Evolutionary conservation across 257 asterid genomes (phyloP).

Genomic region (Penstemon barbatus): DNA sequence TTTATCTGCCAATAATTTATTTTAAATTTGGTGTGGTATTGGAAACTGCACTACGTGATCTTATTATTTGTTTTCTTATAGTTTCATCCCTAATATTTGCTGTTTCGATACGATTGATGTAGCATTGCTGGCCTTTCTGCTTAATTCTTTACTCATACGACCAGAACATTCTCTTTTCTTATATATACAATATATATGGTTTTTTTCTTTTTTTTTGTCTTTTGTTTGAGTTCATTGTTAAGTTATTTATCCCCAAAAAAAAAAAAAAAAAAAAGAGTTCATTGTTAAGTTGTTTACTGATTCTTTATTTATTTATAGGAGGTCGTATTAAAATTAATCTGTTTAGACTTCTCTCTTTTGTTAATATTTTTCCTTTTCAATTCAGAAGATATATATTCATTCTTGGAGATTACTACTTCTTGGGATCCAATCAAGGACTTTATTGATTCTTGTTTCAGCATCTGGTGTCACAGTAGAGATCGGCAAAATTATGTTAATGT

Average conservation of each 20-base stretch:
- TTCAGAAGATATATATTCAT: constrained; percentile 13
- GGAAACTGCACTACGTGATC: too few species aligned
- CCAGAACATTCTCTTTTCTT: constrained; percentile 12
- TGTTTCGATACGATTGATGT: constrained; percentile 31
- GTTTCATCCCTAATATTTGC: neutral
- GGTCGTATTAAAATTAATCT: neutral
- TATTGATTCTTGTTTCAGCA: constrained; percentile 23
- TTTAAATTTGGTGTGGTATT: too few species aligned
- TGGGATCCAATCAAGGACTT: constrained; percentile 17
- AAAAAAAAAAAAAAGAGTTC: too few species aligned
- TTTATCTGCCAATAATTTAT: too few species aligned
- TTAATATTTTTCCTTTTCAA: neutral
- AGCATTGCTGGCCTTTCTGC: constrained; percentile 3
- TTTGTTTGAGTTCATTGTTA: constrained; percentile 4
- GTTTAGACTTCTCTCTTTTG: neutral
- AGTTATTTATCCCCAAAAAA: too few species aligned
- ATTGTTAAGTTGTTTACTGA: constrained; percentile 15
- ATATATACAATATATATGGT: neutral
- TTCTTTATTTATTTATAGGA: constrained; percentile 12
- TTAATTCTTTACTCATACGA: neutral
- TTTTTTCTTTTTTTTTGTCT: constrained; percentile 11
- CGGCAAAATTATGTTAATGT: constrained; percentile 34
- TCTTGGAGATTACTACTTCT: neutral
- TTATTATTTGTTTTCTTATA: neutral
- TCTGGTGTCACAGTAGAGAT: constrained; percentile 12